A percentile compares a stretch with the other conserved stretches of the same genome.
Conservation (phyloP, 106 monocot species). For the Dendrobium nobile region DNA sequence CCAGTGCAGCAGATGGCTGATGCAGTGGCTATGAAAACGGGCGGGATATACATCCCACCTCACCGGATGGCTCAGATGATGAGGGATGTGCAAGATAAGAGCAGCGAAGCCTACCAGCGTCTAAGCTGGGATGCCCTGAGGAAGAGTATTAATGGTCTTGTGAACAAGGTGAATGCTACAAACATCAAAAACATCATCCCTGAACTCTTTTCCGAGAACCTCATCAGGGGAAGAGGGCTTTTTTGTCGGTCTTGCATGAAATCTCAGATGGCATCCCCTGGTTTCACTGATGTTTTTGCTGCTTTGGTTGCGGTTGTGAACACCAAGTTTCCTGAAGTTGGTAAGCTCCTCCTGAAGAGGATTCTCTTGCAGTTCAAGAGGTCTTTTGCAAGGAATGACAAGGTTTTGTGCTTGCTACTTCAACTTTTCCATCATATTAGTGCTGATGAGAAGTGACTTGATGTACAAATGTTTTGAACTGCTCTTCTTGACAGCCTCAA, state of each 20-base stretch:
- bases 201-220: conserved; percentile 88
- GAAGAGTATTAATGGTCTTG: conserved; percentile 91
- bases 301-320: conserved; percentile 89
- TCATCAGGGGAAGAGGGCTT: conserved; percentile 75
- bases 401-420: conserved; percentile 29
- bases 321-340: conserved; percentile 90
- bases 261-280: conserved; percentile 93
- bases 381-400: conserved; percentile 89
- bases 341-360: conserved; percentile 68
- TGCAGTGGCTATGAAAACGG: conserved; percentile 40
- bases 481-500: conserved; percentile 49
- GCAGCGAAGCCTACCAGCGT: conserved; percentile 73
- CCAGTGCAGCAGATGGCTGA: conserved; percentile 28
- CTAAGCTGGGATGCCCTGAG: conserved; percentile 88
- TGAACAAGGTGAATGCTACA: conserved; percentile 94
- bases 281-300: conserved; percentile 89
- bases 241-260: conserved; percentile 97
- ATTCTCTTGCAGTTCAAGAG: conserved; percentile 81
- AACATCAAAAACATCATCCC: conserved; percentile 96
- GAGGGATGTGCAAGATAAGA: conserved; percentile 81
- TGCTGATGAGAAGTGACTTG: neutral
- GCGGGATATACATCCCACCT: conserved; percentile 85
- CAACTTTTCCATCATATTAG: neutral
- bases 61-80: conserved; percentile 82
- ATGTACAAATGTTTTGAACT: neutral